Percentiles rank a stretch among this genome's conserved stretches.
phyloP scores from a whole-genome alignment of 2,329 filamentous ascomycete genomes.

The Sporothrix globosa region DNA sequence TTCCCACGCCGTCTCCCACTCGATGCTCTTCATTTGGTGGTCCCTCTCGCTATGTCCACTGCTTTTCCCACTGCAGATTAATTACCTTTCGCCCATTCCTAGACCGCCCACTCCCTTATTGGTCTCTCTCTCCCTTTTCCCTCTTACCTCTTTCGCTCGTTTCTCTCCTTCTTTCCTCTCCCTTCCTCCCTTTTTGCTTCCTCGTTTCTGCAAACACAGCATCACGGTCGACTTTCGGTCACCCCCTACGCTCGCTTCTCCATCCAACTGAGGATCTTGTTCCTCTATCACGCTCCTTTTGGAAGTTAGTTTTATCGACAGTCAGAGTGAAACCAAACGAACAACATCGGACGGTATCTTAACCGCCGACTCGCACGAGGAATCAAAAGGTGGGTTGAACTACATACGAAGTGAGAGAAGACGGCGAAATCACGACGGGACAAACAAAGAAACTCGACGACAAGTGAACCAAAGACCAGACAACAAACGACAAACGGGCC shows the following conservation, averaged over 20 bases:
- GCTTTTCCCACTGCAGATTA: not conserved
- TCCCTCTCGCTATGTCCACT: not conserved
- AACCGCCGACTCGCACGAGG: not conserved
- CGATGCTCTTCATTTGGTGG: constrained; percentile 19
- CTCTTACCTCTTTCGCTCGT: constrained; percentile 8
- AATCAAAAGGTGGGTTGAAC: constrained; percentile 13
- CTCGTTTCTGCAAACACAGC: constrained; percentile 35
- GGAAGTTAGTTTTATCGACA: constrained; percentile 35
- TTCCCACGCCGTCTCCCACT: not conserved
- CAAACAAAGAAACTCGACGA: constrained; percentile 16
- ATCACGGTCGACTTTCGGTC: constrained; percentile 26
- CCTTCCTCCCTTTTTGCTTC: constrained; percentile 35
- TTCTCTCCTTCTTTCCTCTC: not conserved
- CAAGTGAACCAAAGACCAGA: not conserved
- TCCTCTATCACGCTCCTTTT: constrained; percentile 61
- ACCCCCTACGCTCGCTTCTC: constrained; percentile 40
- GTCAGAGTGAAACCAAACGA: constrained; percentile 28
- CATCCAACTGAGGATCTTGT: constrained; percentile 56
- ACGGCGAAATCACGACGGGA: not conserved
- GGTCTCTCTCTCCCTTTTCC: not conserved
- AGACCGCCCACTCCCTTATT: constrained; percentile 2
- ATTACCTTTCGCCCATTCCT: constrained; percentile 2
- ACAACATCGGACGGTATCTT: not conserved
- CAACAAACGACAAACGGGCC: not conserved
- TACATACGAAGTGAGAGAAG: not conserved